Percentiles rank a stretch among this genome's conserved stretches.
phyloP scores from a whole-genome alignment of 495 filamentous ascomycete species.

The Tuber microsphaerosporum region DNA sequence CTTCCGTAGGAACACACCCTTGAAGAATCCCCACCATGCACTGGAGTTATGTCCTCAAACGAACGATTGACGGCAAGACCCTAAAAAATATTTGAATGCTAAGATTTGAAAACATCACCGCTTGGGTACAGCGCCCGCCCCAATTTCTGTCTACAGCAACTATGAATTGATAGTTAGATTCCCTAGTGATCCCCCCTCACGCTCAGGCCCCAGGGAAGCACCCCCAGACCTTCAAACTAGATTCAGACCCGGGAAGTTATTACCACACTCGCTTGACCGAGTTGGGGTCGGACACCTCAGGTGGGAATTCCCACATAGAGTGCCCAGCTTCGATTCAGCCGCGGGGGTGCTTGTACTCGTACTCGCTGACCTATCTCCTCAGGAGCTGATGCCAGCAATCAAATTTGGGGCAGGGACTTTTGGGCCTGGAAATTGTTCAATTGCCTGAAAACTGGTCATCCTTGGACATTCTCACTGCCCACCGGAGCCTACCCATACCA shows the following conservation, averaged over 20 bases:
- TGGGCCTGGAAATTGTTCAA: background rate
- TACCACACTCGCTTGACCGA: background rate
- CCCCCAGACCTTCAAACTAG: background rate
- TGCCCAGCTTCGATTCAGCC: too few species aligned
- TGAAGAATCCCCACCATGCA: background rate
- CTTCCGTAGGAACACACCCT: background rate
- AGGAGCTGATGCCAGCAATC: background rate
- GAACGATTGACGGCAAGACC: too few species aligned
- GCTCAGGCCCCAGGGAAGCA: background rate
- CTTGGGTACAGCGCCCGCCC: background rate
- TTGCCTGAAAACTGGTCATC: background rate
- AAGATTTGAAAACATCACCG: background rate
- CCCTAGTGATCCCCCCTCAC: background rate
- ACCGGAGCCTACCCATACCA: background rate
- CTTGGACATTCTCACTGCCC: background rate
- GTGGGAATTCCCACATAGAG: too few species aligned
- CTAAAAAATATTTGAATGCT: background rate
- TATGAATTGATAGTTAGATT: background rate
- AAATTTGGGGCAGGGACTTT: background rate
- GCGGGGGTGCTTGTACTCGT: too few species aligned
- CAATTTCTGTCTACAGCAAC: background rate
- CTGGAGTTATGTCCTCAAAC: too few species aligned
- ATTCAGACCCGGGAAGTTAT: background rate
- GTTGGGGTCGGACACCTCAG: too few species aligned
- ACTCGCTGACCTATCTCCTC: background rate